Base-by-base conservation (phyloP, 345 rosid genomes). In the Boechera divaricarpa region DNA sequence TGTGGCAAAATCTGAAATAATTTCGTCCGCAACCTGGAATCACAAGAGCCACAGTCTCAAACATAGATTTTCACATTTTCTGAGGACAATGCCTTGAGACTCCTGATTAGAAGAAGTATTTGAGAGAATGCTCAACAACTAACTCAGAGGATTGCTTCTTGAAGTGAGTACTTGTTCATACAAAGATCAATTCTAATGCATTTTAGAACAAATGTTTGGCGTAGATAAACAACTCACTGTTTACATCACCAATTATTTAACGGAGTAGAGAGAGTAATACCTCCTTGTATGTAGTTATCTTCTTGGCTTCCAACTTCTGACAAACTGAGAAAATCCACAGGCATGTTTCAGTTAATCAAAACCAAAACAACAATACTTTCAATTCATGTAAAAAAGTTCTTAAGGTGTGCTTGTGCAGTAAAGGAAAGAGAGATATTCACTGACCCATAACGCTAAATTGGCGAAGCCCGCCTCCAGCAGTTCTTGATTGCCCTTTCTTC, bases 291-390 rank as follows among this genome's bases (percentile, higher is more conserved):
- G 85, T 80, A 59, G 85, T 77, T 11, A 75, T 82, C 66, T 81
- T 83, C 84, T 82, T 82, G 13, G 84, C 82, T 83, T 82, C 85
- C 81, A 84, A 51, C 75, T 71, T 84, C 75, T 82, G 84, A 69
- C 85, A 82, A 77, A 84, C 87, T 77, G 77, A 61, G 38, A 60
- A 62, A 74, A 61, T 6, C 66, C 56, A 73, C 29, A 47, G 5
- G 57, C 16, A 49, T 4, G 32, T 16, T 47, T 21, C 66, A 38
- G 24, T 44, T 42, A 21, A 18, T 4, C 12, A 59, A 49, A 52
- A 13, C 44, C 45, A 56, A 24, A 60, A 61, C 35, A 71, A 38
- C 5, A 67, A 38, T 5, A 41, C 12, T 16, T 39, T 16, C 18
- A 63, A n/a, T 1, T 21, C 24, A 21, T 21, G 24, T 21, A 21